Evolutionary conservation across 441 rosid genomes (phyloP).

Genomic region (Theobroma grandiflorum): DNA sequence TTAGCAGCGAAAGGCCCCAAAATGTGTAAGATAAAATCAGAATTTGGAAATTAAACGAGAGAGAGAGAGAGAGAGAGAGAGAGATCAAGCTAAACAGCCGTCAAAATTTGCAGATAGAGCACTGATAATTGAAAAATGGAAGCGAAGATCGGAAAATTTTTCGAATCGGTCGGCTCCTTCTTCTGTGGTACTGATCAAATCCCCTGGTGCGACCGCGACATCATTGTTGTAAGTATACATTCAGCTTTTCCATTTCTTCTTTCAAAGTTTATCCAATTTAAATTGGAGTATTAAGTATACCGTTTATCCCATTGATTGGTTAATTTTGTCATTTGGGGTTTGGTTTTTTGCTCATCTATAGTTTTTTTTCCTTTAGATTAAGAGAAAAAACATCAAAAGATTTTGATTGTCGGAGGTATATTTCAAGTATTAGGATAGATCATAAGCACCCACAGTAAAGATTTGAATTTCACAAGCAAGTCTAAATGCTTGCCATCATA

Average conservation of each 20-base stretch:
- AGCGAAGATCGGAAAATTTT: slow-evolving; percentile 52
- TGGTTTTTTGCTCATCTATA: not conserved
- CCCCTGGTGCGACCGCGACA: slow-evolving; percentile 90
- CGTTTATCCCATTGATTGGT: not conserved
- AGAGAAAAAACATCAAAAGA: not conserved
- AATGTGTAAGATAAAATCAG: no score
- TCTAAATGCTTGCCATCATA: not conserved
- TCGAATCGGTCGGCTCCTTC: slow-evolving; percentile 79
- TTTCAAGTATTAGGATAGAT: not conserved
- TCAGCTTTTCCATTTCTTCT: not conserved
- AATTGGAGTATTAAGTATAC: not conserved
- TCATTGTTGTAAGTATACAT: slow-evolving; percentile 57
- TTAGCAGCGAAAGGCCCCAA: no score
- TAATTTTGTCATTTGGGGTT: not conserved
- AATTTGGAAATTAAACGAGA: no score
- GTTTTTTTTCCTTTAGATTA: not conserved
- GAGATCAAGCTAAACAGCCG: not conserved
- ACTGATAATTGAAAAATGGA: slow-evolving; percentile 44
- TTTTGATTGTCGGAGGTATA: not conserved
- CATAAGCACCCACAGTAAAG: no score
- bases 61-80: not conserved
- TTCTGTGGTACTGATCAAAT: slow-evolving; percentile 86
- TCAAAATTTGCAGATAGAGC: not conserved
- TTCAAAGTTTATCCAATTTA: not conserved
- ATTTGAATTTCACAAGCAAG: not conserved